These are phyloP conservation scores for Coemansia javaensis DNA, from an alignment of 192 early-diverging fungal species.

Conservation along the genomic window DNA sequence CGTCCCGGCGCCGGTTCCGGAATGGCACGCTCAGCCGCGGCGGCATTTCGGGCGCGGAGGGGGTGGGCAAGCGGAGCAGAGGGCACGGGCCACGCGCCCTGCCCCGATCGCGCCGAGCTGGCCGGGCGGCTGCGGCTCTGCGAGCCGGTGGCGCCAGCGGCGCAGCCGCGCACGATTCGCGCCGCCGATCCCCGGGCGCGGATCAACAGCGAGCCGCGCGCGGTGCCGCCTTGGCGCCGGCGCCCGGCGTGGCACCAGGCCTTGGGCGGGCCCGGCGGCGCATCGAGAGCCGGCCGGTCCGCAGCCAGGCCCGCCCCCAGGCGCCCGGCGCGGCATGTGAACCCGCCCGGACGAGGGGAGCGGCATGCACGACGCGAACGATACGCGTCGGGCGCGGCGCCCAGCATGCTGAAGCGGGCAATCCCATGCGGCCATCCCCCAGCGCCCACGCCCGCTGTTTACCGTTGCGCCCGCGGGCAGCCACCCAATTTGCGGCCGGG, in stretches of 20 bases:
- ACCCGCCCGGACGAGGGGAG: too few relatives aligned
- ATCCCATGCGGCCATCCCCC: conserved; percentile 15
- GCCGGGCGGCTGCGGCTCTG: too few relatives aligned
- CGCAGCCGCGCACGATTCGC: too few relatives aligned
- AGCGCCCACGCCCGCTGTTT: conserved; percentile 3
- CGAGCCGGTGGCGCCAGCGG: too few relatives aligned
- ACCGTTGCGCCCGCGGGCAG: background rate
- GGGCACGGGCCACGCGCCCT: too few relatives aligned
- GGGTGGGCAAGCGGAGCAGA: background rate
- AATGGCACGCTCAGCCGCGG: conserved; percentile 30
- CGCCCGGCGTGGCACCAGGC: too few relatives aligned
- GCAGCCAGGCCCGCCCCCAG: too few relatives aligned
- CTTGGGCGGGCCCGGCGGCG: too few relatives aligned
- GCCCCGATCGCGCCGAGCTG: too few relatives aligned
- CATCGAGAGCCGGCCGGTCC: too few relatives aligned
- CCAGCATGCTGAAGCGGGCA: background rate
- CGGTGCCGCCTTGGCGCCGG: too few relatives aligned
- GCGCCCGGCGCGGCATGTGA: too few relatives aligned
- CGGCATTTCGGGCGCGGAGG: conserved; percentile 11
- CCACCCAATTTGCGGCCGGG: conserved; percentile 17
- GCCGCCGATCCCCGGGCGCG: background rate
- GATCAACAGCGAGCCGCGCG: background rate
- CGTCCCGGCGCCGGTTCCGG: conserved; percentile 19
- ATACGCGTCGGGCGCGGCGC: conserved; percentile 3
- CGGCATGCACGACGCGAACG: conserved; percentile 2